Percentiles rank a stretch among this genome's conserved stretches.
phyloP scores from a whole-genome alignment of 805 yeast genomes.

The Barnettozyma californica region DNA sequence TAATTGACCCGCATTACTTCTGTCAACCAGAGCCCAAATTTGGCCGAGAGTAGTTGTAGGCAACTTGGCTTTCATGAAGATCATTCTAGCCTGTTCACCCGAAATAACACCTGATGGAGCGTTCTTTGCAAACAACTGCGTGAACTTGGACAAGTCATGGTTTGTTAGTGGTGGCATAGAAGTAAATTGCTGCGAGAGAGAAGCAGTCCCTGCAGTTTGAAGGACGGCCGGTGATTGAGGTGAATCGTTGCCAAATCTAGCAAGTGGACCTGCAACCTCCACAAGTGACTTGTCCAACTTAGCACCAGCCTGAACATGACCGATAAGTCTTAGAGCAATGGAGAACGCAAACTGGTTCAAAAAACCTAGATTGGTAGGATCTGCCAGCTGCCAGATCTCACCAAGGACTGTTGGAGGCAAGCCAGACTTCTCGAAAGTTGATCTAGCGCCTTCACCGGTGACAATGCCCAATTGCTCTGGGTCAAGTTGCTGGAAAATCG shows the following conservation, averaged over 20 bases:
- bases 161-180: slow-evolving; percentile 48
- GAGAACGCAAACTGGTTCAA: slow-evolving; percentile 76
- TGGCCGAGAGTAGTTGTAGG: slow-evolving; percentile 74
- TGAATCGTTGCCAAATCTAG: slow-evolving; percentile 41
- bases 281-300: slow-evolving; percentile 50
- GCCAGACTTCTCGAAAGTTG: slow-evolving; percentile 81
- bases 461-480: slow-evolving; percentile 73
- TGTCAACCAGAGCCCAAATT: slow-evolving; percentile 87
- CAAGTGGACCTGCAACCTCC: slow-evolving; percentile 57
- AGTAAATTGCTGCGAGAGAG: slow-evolving; percentile 18
- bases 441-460: slow-evolving; percentile 82
- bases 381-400: slow-evolving; percentile 94
- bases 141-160: slow-evolving; percentile 56
- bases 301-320: slow-evolving; percentile 75
- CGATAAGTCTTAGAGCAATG: slow-evolving; percentile 83
- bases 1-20: slow-evolving; percentile 65
- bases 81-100: slow-evolving; percentile 79
- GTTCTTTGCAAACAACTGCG: slow-evolving; percentile 69
- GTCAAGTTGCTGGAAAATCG: slow-evolving; percentile 74
- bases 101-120: slow-evolving; percentile 52
- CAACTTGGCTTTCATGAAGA: slow-evolving; percentile 83
- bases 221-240: slow-evolving; percentile 6
- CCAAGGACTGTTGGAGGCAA: slow-evolving; percentile 74
- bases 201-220: slow-evolving; percentile 25
- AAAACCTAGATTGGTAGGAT: slow-evolving; percentile 80